Evolutionary conservation across 2,329 filamentous ascomycete genomes (phyloP), one percentile per base, ranked within the genome.

Genomic region (Beauveria australis): DNA sequence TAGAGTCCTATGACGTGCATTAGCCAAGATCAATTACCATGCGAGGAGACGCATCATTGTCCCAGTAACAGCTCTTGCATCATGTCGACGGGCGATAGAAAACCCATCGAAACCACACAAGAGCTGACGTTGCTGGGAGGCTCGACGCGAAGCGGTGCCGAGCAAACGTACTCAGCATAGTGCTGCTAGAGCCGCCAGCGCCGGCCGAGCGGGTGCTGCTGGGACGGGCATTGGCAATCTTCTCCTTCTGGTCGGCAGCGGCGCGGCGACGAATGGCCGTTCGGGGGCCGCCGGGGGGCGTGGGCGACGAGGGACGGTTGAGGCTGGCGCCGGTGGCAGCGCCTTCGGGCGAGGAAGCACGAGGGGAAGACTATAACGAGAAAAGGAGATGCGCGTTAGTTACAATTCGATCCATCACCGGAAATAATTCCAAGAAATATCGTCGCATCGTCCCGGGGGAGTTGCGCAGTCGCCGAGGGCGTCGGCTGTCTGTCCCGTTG

Each of bases 211-310:
- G 86, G 67, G 94, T 99, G 79, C 90, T 96, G 75, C 88, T 90
- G 55, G 94, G 94, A 68, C 94, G 84, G 66, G 86, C 89, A 88
- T 96, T 99, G 71, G 93, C 92, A 69, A 93, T 86, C 79, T 95
- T 94, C 79, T 97, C 94, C 78, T 96, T 96, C 79, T 96, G 90
- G 75, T 97, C 94, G 70, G 93, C 93, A 33, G 94, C 94, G 48
- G 94, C 93, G 74, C 94, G 91, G 75, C 94, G 88, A 76, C 94
- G 88, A 78, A 99, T 95, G 64, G 92, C 93, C 67, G 93, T 96
- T 74, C 94, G 92, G 71, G 94, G 92, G 69, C 94, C 94, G 66
- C 94, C 94, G 28, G 94, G 94, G 65, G 92, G 89, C 70, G 91
- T 87, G 63, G 93, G 92, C 54, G 93, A 96, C 33, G 90, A 88